Evolutionary conservation across 257 asterid species (phyloP).

Genomic region (Nicotiana knightiana): DNA sequence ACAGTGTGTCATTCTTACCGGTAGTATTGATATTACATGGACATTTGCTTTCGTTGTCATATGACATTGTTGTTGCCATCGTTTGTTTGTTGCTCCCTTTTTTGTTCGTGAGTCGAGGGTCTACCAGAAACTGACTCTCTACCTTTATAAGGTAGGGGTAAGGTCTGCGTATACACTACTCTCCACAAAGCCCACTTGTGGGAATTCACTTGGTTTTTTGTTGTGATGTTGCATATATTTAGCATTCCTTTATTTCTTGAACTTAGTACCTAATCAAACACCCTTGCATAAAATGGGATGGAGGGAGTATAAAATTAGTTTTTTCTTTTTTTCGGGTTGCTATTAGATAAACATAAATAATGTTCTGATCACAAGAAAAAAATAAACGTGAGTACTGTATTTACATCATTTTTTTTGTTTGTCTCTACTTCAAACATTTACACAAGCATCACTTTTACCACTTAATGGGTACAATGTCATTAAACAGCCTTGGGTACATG

Average conservation of each 20-base stretch:
- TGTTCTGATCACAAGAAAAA: not conserved
- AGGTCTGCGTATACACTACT: too few species aligned
- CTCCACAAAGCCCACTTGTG: too few species aligned
- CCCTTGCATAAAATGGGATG: not conserved
- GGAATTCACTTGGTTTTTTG: too few species aligned
- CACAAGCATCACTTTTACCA: not conserved
- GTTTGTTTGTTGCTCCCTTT: too few species aligned
- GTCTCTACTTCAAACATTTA: constrained; percentile 2
- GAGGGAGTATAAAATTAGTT: not conserved
- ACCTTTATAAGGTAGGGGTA: too few species aligned
- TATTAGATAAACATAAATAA: not conserved
- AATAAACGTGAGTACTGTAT: not conserved
- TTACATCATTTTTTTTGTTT: not conserved
- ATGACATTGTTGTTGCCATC: too few species aligned
- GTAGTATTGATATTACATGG: too few species aligned
- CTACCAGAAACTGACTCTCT: too few species aligned
- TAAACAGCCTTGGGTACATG: not conserved
- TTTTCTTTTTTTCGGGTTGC: not conserved
- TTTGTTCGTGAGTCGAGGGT: too few species aligned
- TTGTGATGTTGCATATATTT: not conserved
- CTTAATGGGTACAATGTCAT: not conserved
- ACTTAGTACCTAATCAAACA: not conserved
- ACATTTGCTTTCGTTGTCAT: too few species aligned
- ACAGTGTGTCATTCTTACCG: too few species aligned
- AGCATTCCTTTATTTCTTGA: not conserved